Evolutionary conservation across 495 filamentous ascomycete species (phyloP), one percentile per base, ranked within the genome.

Genomic region (Hypoxylon subgilvum): DNA sequence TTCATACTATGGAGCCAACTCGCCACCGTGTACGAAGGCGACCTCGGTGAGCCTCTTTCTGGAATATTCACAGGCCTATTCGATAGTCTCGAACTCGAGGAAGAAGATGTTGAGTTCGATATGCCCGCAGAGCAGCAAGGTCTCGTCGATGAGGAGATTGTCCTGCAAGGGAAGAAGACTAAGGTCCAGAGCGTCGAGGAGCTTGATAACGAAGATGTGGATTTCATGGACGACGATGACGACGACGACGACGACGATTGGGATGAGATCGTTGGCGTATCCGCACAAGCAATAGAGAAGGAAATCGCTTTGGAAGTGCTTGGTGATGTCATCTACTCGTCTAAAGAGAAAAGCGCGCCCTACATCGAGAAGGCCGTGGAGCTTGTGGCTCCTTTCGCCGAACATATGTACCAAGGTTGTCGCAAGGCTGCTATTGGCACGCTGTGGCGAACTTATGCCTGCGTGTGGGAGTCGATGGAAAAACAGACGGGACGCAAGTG

Each of bases 1-100:
- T 98, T 95, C 75, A 91, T 97, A 60, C 83, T 98, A 57, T 98
- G 94, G 92, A 90, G 90, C 63, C 89, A 86, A 18, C 86, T 98
- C 72, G 87, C 94, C 42, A 95, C 93, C 74, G 91, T 98, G 6
- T 98, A 98, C 70, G 84, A 86, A 62, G 91, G 91, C 69, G 86
- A 96, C 28, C 96, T 98, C 69, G 81, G 85, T 38, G 86, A 88
- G 10, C 96, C 95, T 79, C 83, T 98, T 4, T 81, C 84, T 4
- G 91, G 88, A 42, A 92, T 92, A 42, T 86, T 95, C 63, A 88
- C 91, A 65, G 91, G 88, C 38, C 80, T 98, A 3, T 88, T 93
- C 56, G 84, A 89, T 22, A 88, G 89, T 68, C 78, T 98, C 14
- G 86, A 95, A 68, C 90, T 95, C 58, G 91, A 96, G 42, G 94